phyloP scores from a whole-genome alignment of 805 yeast species.

The Saturnispora besseyi region DNA sequence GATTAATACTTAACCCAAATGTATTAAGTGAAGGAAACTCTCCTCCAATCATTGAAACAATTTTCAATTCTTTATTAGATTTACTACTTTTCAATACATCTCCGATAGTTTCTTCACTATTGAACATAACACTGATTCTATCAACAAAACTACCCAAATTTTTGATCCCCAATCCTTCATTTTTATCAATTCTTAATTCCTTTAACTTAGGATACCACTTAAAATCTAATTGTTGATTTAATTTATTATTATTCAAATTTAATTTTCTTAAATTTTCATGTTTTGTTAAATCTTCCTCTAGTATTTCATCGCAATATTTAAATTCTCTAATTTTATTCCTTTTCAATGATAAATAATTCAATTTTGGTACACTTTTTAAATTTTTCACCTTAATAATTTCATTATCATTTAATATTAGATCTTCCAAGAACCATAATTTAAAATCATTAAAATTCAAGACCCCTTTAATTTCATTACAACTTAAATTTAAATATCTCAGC shows the following conservation, averaged over 20 bases:
- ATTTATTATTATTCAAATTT: constrained; percentile 8
- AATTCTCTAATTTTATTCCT: constrained; percentile 32
- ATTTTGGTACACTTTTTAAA: constrained; percentile 28
- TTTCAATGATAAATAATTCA: constrained; percentile 34
- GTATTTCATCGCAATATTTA: constrained; percentile 6
- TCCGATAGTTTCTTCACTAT: constrained; percentile 18
- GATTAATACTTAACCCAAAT: constrained; percentile 27
- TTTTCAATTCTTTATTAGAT: constrained; percentile 22
- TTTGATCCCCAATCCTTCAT: constrained; percentile 19
- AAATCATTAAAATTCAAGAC: constrained; percentile 29
- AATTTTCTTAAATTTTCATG: constrained; percentile 10
- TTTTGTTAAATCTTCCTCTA: constrained; percentile 26
- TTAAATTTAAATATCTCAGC: constrained; percentile 33
- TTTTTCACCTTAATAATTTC: constrained; percentile 28
- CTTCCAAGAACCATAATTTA: constrained; percentile 34
- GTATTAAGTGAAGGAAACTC: constrained; percentile 8
- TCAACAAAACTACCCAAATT: constrained; percentile 31
- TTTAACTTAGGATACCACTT: constrained; percentile 31
- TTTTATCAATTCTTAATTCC: constrained; percentile 38
- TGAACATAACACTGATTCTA: constrained; percentile 37
- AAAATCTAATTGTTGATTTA: constrained; percentile 19
- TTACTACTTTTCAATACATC: constrained; percentile 11
- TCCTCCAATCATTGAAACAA: constrained; percentile 30
- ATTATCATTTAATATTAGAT: constrained; percentile 36
- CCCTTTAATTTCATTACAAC: constrained; percentile 35